A percentile compares a stretch with the other conserved stretches of the same genome.
Conservation (phyloP, 257 asterid species). For the Solanum sparsipilum region DNA sequence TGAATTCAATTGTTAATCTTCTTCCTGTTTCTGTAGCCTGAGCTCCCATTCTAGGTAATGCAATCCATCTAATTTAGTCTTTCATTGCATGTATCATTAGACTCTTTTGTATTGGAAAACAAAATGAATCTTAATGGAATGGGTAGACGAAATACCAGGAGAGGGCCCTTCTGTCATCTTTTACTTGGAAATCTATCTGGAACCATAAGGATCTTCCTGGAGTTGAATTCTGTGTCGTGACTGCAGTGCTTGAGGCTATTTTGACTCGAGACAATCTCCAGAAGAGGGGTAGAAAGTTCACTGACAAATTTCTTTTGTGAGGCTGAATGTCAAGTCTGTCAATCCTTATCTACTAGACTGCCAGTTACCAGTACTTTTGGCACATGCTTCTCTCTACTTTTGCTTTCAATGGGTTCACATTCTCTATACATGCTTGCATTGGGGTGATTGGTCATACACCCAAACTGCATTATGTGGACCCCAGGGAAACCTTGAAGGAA, state of each 20-base stretch:
- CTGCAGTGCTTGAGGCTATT: neutral
- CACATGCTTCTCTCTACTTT: neutral
- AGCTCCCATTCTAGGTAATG: neutral
- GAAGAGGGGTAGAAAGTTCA: neutral
- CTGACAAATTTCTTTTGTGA: neutral
- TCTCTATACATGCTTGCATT: neutral
- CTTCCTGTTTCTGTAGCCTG: neutral
- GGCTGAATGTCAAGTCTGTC: neutral
- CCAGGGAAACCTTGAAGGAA: neutral
- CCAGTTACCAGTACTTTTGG: neutral
- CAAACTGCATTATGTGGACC: neutral
- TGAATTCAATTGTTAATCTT: neutral
- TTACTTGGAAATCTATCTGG: neutral
- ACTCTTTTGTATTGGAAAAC: neutral
- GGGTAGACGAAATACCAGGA: neutral
- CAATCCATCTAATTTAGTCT: neutral
- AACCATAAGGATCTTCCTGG: neutral
- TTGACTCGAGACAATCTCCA: neutral
- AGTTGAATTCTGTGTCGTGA: neutral
- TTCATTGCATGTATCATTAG: neutral
- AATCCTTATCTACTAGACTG: neutral
- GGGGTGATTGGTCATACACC: neutral
- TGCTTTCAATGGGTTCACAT: neutral
- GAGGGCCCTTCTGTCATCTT: neutral
- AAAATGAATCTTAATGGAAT: neutral